These are phyloP conservation scores for Ogataea sp. DNA, from an alignment of 805 yeast species.

Conservation along the genomic window DNA sequence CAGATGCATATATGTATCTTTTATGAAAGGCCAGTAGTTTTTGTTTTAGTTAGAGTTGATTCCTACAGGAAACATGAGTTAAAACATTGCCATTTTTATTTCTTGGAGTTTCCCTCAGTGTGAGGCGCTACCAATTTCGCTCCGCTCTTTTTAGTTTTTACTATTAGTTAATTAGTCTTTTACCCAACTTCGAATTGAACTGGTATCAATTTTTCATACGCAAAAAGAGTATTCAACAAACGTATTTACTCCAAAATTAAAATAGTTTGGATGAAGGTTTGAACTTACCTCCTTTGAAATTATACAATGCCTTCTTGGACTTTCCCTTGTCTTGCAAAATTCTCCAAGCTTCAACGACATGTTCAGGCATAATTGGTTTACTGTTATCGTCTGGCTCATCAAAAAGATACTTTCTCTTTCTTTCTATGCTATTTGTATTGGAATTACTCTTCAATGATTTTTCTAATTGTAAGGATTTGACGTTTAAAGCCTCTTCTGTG, in stretches of 20 bases:
- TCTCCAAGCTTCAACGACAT: slow-evolving; percentile 87
- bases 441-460: slow-evolving; percentile 6
- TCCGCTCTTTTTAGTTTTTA: no score
- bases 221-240: no score
- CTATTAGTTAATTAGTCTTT: no score
- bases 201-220: no score
- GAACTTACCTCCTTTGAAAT: slow-evolving; percentile 64
- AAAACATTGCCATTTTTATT: no score
- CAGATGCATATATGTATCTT: no score
- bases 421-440: slow-evolving; percentile 24
- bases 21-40: no score
- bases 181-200: no score
- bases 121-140: no score
- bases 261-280: slow-evolving; percentile 45
- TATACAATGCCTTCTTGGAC: slow-evolving; percentile 55
- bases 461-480: slow-evolving; percentile 33
- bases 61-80: no score
- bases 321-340: slow-evolving; percentile 52
- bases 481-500: slow-evolving; percentile 83
- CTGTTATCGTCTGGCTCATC: slow-evolving; percentile 86
- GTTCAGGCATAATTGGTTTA: slow-evolving; percentile 69
- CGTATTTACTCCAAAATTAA: slow-evolving; percentile 4
- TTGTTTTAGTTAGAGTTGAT: no score
- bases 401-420: slow-evolving; percentile 53
- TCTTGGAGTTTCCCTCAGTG: no score